Evolutionary conservation across 305 asterid genomes (phyloP).

Genomic region (Fraxinus paxiana): DNA sequence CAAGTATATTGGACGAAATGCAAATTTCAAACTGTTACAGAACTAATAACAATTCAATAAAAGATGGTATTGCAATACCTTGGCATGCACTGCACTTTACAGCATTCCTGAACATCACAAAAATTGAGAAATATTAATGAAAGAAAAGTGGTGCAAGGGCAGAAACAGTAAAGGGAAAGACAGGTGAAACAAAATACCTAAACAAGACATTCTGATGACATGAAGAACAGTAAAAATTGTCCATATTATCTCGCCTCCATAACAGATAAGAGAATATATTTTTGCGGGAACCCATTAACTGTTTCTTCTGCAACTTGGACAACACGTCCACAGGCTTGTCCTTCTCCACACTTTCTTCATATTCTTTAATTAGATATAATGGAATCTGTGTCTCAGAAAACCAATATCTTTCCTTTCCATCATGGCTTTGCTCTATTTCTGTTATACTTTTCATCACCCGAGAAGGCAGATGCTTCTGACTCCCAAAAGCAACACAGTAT

Average conservation of each 20-base stretch:
- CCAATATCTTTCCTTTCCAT: slow-evolving; percentile 77
- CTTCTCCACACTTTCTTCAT: slow-evolving; percentile 55
- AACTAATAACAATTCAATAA: slow-evolving; percentile 5
- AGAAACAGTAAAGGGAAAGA: slow-evolving; percentile 15
- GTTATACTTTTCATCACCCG: slow-evolving; percentile 72
- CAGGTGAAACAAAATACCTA: slow-evolving; percentile 45
- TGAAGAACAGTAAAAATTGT: slow-evolving; percentile 46
- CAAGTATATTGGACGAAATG: neutral
- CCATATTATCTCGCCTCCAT: slow-evolving; percentile 53
- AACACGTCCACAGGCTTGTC: slow-evolving; percentile 33
- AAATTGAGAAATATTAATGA: slow-evolving; percentile 28
- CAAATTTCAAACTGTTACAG: neutral
- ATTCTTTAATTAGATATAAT: slow-evolving; percentile 71
- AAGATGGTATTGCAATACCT: slow-evolving; percentile 51
- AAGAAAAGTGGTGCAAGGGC: slow-evolving; percentile 1
- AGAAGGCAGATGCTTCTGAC: slow-evolving; percentile 91
- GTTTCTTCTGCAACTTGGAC: slow-evolving; percentile 47
- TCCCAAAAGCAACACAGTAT: slow-evolving; percentile 71
- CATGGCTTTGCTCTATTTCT: slow-evolving; percentile 57
- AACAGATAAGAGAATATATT: slow-evolving; percentile 57
- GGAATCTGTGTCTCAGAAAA: slow-evolving; percentile 77
- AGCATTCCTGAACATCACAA: slow-evolving; percentile 58
- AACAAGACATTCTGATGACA: slow-evolving; percentile 55
- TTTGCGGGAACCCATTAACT: slow-evolving; percentile 43
- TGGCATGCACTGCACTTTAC: slow-evolving; percentile 74